Conservation (phyloP, 2,329 filamentous ascomycete genomes). For the Alternaria postmessia region DNA sequence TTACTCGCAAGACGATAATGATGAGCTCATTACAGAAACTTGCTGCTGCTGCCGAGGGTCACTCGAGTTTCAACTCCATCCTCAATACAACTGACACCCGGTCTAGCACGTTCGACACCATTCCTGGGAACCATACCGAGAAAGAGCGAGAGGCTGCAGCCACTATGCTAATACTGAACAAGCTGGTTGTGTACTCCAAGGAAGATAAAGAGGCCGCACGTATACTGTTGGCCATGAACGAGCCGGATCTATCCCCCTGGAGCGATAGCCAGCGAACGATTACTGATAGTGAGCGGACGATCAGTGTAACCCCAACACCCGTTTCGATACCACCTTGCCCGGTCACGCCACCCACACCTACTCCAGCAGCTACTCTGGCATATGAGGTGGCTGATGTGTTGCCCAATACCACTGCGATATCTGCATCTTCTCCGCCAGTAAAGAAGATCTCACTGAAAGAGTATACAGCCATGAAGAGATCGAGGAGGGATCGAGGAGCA, state of each 20-base stretch:
- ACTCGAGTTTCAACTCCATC: neutral
- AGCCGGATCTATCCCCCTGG: too few relatives aligned
- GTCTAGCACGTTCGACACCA: neutral
- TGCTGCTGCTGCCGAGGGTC: neutral
- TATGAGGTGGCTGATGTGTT: too few relatives aligned
- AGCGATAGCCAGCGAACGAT: neutral
- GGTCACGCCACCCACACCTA: neutral
- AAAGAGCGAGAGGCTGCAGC: neutral
- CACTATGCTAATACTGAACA: neutral
- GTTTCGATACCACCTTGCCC: neutral
- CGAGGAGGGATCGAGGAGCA: neutral
- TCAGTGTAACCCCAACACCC: neutral
- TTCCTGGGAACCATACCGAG: neutral
- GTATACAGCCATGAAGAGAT: neutral
- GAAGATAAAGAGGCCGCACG: neutral
- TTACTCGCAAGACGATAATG: neutral
- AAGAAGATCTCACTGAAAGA: neutral
- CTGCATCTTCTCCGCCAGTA: neutral
- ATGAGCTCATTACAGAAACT: neutral
- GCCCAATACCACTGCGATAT: neutral
- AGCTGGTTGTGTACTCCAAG: neutral
- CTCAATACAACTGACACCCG: neutral
- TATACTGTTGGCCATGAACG: neutral
- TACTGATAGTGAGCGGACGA: neutral
- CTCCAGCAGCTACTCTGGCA: too few relatives aligned